Conservation (phyloP, 805 yeast genomes). For the Citeromyces matritensis region DNA sequence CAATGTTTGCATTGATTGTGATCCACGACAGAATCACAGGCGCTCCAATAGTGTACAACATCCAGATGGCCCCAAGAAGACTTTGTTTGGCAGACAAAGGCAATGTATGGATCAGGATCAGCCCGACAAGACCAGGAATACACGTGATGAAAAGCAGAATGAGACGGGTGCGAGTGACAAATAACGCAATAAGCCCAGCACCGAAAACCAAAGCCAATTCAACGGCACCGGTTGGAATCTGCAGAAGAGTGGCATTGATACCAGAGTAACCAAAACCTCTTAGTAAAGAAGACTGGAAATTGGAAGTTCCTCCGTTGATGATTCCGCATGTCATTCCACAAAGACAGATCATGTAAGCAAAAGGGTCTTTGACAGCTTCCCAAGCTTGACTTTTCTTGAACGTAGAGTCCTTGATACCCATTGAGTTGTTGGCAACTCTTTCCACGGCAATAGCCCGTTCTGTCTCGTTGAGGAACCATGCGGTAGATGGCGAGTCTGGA, state of each 20-base stretch:
- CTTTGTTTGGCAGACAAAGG: conserved; percentile 8
- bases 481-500: conserved; percentile 37
- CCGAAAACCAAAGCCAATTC: conserved; percentile 16
- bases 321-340: conserved; percentile 28
- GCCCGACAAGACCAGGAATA: conserved; percentile 6
- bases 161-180: conserved; percentile 10
- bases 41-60: conserved; percentile 3
- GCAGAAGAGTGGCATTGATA: conserved; percentile 11
- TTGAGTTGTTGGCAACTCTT: conserved; percentile 7
- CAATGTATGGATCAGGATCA: conserved; percentile 6
- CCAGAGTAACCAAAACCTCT: conserved; percentile 17
- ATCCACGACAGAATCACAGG: conserved; percentile 6
- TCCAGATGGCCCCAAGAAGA: conserved; percentile 14
- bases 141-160: conserved; percentile 7
- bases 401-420: conserved; percentile 12
- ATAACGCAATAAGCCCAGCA: conserved; percentile 12
- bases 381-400: conserved; percentile 13
- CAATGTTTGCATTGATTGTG: conserved; percentile 23
- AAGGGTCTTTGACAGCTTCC: conserved; percentile 12
- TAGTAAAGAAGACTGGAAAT: conserved; percentile 24
- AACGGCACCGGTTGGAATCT: conserved; percentile 13
- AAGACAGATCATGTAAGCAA: conserved; percentile 29
- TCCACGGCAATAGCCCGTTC: conserved; percentile 20
- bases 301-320: conserved; percentile 26
- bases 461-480: conserved; percentile 20